Percentiles rank a stretch among this genome's conserved stretches.
These are phyloP conservation scores for Agarophyton chilense DNA, from an alignment of 23 red algal genomes.

Conservation along the genomic window DNA sequence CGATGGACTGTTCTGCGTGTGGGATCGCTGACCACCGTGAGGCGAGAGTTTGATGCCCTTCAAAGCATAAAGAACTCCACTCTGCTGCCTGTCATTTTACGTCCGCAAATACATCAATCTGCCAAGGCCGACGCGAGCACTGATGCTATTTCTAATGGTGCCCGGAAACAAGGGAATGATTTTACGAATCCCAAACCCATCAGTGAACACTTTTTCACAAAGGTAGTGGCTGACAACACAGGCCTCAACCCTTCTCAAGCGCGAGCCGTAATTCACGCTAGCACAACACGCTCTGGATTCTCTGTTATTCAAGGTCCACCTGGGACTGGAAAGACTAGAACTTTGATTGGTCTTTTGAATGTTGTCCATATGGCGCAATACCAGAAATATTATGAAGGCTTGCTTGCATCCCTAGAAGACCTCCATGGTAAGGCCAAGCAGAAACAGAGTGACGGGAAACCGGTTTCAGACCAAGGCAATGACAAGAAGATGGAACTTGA, in stretches of 20 bases:
- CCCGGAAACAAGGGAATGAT: constrained; percentile 4
- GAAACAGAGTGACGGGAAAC: background rate
- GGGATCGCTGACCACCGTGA: constrained; percentile 65
- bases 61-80: constrained; percentile 45
- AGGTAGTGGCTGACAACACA: constrained; percentile 42
- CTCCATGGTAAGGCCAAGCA: constrained; percentile 18
- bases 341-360: constrained; percentile 75
- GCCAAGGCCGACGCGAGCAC: background rate
- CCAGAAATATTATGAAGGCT: constrained; percentile 73
- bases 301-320: constrained; percentile 84
- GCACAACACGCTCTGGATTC: constrained; percentile 50
- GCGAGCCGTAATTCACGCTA: constrained; percentile 46
- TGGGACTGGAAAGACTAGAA: constrained; percentile 90
- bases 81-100: constrained; percentile 59
- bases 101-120: constrained; percentile 24
- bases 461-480: background rate
- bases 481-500: constrained; percentile 21
- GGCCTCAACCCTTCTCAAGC: constrained; percentile 69
- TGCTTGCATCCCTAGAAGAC: constrained; percentile 46
- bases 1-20: constrained; percentile 60
- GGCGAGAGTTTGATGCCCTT: constrained; percentile 76
- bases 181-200: background rate
- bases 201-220: constrained; percentile 29
- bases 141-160: background rate
- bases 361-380: constrained; percentile 76